These are phyloP conservation scores for Oryza glaberrima DNA, from an alignment of 176 grass and related monocot genomes.

Conservation along the genomic window DNA sequence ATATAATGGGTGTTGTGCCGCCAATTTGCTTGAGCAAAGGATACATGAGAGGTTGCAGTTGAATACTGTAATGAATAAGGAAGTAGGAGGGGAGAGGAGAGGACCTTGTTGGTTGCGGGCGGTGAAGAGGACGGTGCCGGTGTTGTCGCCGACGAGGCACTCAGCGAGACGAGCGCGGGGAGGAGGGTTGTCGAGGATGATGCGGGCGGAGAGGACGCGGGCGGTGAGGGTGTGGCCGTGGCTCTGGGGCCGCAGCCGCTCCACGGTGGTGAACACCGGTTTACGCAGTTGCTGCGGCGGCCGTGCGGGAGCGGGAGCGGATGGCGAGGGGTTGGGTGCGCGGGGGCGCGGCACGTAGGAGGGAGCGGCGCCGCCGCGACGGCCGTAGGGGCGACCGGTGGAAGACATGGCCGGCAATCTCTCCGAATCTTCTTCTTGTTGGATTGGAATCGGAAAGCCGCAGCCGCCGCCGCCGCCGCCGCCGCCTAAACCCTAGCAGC, in stretches of 20 bases:
- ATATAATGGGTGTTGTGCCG: no score
- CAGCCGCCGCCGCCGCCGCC: no score
- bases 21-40: no score
- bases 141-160: constrained; percentile 61
- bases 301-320: no score
- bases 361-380: not conserved
- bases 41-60: no score
- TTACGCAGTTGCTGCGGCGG: constrained; percentile 33
- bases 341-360: not conserved
- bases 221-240: constrained; percentile 52
- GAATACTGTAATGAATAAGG: no score
- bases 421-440: no score
- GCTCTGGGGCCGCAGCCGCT: constrained; percentile 40
- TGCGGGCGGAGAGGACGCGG: constrained; percentile 44
- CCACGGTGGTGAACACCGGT: constrained; percentile 61
- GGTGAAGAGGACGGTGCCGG: constrained; percentile 59
- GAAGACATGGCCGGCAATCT: not conserved
- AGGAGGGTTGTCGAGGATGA: constrained; percentile 49
- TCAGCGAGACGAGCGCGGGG: constrained; percentile 44
- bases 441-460: no score
- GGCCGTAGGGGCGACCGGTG: not conserved
- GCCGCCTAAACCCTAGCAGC: no score
- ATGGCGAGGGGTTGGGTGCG: not conserved
- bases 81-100: no score
- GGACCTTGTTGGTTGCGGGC: constrained; percentile 56